Evolutionary conservation across 108 stramenopile species (phyloP), one percentile per base, ranked within the genome.

Genomic region (Fragilaria crotonensis): DNA sequence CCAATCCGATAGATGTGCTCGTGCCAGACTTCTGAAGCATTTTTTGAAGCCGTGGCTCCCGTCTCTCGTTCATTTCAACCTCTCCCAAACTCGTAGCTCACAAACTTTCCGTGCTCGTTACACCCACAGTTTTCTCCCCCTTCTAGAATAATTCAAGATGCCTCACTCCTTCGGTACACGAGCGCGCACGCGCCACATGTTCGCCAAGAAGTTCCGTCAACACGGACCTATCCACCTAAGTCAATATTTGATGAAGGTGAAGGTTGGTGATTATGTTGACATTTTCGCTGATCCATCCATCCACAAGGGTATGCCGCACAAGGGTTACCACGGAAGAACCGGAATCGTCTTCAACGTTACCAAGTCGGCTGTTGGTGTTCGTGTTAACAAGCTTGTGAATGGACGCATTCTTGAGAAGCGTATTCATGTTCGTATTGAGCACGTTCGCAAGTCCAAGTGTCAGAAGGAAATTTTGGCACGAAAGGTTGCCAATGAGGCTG

Each of bases 241-340:
- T 55, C 92, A 87, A 77, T 95, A 92, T 75, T 60, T 95, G 60
- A 74, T 87, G 73, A 77, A 66, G 26, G 81, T 90, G 56, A 89
- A 97, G 95, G 80, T 95, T 19, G 98, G 98, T 28, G 98, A 99
- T 78, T 96, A 95, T 76, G 98, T 99, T 3, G 98, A 99, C 68
- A 97, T 99, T 81, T 96, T 95, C 63, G 95, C 91, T 64, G 83
- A 99, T 81, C 89, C 96, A 19, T 88, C 96, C 65, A 76, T 96
- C 60, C 97, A 98, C 87, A 98, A 97, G 89, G 98, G 98, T 82
- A 99, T 99, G 98, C 98, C 98, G 52, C 93, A 95, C 96, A 97
- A 97, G 86, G 80, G 85, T 81, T 99, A 98, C 93, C 98, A 99
- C 73, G 98, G 98, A 66, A 94, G 97, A 46, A 99, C 98, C 41